Percentiles rank a stretch among this genome's conserved stretches.
These are phyloP conservation scores for Podospora bellae-mahoneyi DNA, from an alignment of 495 filamentous ascomycete genomes.

Conservation along the genomic window DNA sequence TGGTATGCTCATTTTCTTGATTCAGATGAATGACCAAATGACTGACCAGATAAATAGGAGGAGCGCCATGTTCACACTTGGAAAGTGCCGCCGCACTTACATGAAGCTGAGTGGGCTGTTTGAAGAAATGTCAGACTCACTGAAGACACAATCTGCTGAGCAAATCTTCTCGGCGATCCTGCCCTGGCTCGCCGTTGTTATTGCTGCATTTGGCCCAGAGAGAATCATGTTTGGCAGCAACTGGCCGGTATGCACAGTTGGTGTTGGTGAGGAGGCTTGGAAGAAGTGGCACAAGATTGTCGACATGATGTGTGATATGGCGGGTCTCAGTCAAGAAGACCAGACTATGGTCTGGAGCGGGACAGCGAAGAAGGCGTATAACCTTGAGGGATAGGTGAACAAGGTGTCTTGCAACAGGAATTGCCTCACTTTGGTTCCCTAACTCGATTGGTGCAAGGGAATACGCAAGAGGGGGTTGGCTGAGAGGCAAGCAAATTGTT, in stretches of 20 bases:
- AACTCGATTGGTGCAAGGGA: neutral
- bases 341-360: conserved; percentile 63
- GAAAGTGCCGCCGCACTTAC: conserved; percentile 59
- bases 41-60: conserved; percentile 25
- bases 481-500: neutral
- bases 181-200: conserved; percentile 64
- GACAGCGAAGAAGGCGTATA: conserved; percentile 65
- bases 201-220: conserved; percentile 64
- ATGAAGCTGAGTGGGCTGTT: conserved; percentile 89
- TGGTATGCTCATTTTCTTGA: conserved; percentile 28
- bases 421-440: neutral
- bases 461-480: neutral
- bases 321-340: conserved; percentile 54
- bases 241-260: conserved; percentile 82
- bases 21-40: too few species aligned
- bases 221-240: conserved; percentile 85
- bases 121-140: conserved; percentile 60
- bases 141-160: conserved; percentile 39
- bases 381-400: conserved; percentile 41
- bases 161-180: conserved; percentile 46
- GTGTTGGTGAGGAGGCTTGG: conserved; percentile 55
- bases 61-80: conserved; percentile 55
- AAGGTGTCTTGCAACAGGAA: neutral
- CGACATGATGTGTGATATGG: conserved; percentile 56
- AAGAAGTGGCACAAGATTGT: conserved; percentile 57